Evolutionary conservation across 2,329 filamentous ascomycete species (phyloP).

Genomic region (Fusarium palustre): DNA sequence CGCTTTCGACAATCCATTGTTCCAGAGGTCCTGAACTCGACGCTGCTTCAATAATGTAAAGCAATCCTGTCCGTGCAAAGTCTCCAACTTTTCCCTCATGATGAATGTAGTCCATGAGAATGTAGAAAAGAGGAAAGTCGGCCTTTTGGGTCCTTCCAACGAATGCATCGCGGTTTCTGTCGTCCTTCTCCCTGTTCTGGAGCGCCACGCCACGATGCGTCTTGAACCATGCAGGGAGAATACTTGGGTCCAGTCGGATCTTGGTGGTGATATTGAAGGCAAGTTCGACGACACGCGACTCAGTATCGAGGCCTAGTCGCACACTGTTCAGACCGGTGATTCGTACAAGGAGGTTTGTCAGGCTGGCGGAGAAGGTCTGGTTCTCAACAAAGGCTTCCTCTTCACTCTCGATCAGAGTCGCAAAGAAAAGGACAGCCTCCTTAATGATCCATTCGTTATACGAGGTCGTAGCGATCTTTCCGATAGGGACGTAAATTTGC

Average conservation of each 20-base stretch:
- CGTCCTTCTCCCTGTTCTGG: constrained; percentile 54
- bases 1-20: constrained; percentile 97
- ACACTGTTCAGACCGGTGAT: constrained; percentile 81
- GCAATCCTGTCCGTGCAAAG: constrained; percentile 90
- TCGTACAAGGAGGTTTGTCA: constrained; percentile 86
- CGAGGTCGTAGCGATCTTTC: constrained; percentile 86
- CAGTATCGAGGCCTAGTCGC: constrained; percentile 81
- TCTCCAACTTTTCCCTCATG: constrained; percentile 94
- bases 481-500: constrained; percentile 89
- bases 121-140: constrained; percentile 95
- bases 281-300: constrained; percentile 89
- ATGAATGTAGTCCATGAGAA: constrained; percentile 96
- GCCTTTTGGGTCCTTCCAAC: constrained; percentile 87
- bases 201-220: constrained; percentile 54
- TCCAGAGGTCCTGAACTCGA: constrained; percentile 85
- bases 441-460: constrained; percentile 88
- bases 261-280: constrained; percentile 97
- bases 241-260: constrained; percentile 87
- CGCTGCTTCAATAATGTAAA: constrained; percentile 96
- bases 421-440: constrained; percentile 87
- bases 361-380: constrained; percentile 82
- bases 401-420: constrained; percentile 93
- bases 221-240: constrained; percentile 92
- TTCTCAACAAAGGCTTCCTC: constrained; percentile 95
- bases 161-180: constrained; percentile 79